Percentiles rank a stretch among this genome's conserved stretches.
Conservation (phyloP, 192 early-diverging fungal genomes). For the Coemansia sp. region DNA sequence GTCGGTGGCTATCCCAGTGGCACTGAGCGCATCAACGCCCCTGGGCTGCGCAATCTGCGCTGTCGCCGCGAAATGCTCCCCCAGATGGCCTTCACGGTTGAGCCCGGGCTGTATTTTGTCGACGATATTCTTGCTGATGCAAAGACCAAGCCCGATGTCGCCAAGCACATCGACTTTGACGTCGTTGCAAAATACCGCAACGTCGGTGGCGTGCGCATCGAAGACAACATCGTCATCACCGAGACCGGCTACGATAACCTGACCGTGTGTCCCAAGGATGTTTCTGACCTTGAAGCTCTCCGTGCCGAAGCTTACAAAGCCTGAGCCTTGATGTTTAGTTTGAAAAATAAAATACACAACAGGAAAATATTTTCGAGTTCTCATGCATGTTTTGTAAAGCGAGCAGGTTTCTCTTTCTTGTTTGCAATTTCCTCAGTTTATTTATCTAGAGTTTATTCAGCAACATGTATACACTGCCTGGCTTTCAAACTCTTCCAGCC, state of each 20-base stretch:
- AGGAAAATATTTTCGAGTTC: background rate
- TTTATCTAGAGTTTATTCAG: background rate
- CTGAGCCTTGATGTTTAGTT: too few relatives aligned
- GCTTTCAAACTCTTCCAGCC: background rate
- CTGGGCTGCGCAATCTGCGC: slow-evolving; percentile 75
- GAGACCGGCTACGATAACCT: slow-evolving; percentile 78
- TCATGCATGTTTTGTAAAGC: background rate
- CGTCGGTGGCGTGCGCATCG: slow-evolving; percentile 93
- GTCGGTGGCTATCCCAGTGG: slow-evolving; percentile 73
- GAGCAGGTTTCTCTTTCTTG: too few relatives aligned
- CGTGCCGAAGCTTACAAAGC: slow-evolving; percentile 16
- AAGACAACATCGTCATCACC: slow-evolving; percentile 84
- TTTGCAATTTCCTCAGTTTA: background rate
- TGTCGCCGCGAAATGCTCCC: slow-evolving; percentile 69
- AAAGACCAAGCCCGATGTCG: slow-evolving; percentile 56
- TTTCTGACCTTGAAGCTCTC: slow-evolving; percentile 68
- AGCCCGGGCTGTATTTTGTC: slow-evolving; percentile 94
- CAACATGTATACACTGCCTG: too few relatives aligned
- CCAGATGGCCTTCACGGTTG: slow-evolving; percentile 89
- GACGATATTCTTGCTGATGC: slow-evolving; percentile 72
- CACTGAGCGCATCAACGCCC: slow-evolving; percentile 64
- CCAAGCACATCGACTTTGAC: slow-evolving; percentile 66
- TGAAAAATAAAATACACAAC: too few relatives aligned
- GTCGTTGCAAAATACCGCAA: slow-evolving; percentile 64
- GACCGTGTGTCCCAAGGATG: slow-evolving; percentile 78